These are phyloP conservation scores for Xanthoceras sorbifolium DNA, from an alignment of 345 rosid species.

Conservation along the genomic window DNA sequence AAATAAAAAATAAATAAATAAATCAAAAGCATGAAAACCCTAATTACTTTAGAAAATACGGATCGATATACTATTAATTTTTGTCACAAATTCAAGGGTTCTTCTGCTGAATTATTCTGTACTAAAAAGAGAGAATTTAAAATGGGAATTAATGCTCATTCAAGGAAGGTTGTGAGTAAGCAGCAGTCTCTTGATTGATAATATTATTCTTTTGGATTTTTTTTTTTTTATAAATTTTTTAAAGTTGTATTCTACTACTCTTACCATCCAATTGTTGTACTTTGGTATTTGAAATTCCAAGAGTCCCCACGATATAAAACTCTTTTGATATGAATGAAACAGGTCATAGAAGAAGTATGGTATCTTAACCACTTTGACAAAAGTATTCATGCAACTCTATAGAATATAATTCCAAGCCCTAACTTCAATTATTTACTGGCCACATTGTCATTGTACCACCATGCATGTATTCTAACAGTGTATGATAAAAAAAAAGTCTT, in stretches of 20 bases:
- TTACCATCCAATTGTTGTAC: slow-evolving; percentile 8
- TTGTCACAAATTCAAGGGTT: background rate
- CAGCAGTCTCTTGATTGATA: background rate
- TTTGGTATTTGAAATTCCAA: slow-evolving; percentile 5
- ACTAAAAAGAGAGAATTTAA: background rate
- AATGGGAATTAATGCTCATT: slow-evolving; percentile 8
- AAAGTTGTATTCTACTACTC: background rate
- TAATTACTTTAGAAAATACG: background rate
- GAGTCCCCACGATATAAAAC: background rate
- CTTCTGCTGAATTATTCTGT: slow-evolving; percentile 8
- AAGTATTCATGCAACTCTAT: background rate
- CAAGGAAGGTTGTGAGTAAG: background rate
- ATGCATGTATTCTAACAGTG: too few relatives aligned
- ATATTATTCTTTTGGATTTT: background rate
- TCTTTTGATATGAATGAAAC: background rate
- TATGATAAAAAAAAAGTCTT: too few relatives aligned
- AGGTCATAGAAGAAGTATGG: background rate
- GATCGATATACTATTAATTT: background rate
- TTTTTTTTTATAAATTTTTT: background rate
- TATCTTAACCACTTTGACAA: background rate
- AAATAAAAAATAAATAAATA: background rate
- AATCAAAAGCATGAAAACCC: background rate
- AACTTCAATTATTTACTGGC: background rate
- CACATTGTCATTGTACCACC: too few relatives aligned
- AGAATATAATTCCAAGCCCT: background rate